These are phyloP conservation scores for Pestalotiopsis sp. DNA, from an alignment of 2,329 filamentous ascomycete species.

Conservation along the genomic window DNA sequence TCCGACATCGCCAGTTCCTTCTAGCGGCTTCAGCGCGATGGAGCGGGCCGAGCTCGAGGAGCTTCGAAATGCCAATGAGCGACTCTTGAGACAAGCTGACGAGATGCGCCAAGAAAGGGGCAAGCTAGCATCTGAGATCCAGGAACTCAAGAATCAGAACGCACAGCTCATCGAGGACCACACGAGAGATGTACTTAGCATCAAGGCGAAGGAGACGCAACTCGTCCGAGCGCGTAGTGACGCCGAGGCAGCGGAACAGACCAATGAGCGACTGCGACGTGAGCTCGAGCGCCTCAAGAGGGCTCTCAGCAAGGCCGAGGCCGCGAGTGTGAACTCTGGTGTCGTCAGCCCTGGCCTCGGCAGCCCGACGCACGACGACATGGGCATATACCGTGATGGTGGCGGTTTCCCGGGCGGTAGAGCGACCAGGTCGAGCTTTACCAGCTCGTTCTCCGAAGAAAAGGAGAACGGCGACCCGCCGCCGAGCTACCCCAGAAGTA, in stretches of 20 bases:
- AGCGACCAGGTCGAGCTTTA: slow-evolving; percentile 60
- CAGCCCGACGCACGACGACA: slow-evolving; percentile 59
- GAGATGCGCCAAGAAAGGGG: slow-evolving; percentile 80
- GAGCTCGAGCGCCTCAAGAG: slow-evolving; percentile 94
- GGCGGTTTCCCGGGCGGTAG: slow-evolving; percentile 35
- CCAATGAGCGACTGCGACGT: slow-evolving; percentile 78
- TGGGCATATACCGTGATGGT: slow-evolving; percentile 58
- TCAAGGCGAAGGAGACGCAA: slow-evolving; percentile 98
- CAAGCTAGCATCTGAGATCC: slow-evolving; percentile 81
- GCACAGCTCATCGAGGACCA: slow-evolving; percentile 96
- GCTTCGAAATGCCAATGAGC: slow-evolving; percentile 79
- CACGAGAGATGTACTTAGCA: slow-evolving; percentile 89
- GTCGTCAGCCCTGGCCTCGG: slow-evolving; percentile 43
- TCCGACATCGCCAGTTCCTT: slow-evolving; percentile 57
- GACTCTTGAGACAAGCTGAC: slow-evolving; percentile 71
- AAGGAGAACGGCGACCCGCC: slow-evolving; percentile 68
- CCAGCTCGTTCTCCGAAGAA: slow-evolving; percentile 70
- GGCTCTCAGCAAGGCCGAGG: slow-evolving; percentile 67
- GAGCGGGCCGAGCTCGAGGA: slow-evolving; percentile 93
- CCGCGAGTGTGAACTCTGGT: slow-evolving; percentile 40
- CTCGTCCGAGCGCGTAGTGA: slow-evolving; percentile 89
- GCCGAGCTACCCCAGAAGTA: slow-evolving; percentile 44
- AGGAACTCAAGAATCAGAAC: slow-evolving; percentile 95
- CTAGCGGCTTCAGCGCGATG: slow-evolving; percentile 69
- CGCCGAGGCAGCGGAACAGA: slow-evolving; percentile 83